Evolutionary conservation across 768 basidiomycete species (phyloP), one percentile per base, ranked within the genome.

Genomic region (Butyriboletus loyo): DNA sequence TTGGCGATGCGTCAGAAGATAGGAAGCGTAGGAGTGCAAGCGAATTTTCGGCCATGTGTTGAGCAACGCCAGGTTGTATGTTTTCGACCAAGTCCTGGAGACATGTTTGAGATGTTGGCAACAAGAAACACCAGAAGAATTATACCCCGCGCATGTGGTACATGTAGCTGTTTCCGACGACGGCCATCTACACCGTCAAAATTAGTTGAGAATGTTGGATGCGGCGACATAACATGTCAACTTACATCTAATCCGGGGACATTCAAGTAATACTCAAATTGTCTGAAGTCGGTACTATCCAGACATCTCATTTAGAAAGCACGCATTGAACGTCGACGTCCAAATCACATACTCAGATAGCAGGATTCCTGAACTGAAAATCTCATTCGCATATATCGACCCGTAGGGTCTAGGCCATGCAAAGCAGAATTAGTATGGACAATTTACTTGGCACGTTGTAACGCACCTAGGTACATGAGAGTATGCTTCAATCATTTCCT

Each of bases 401-500:
- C 92, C 96, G 50, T 87, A 89, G 0, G 96, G 95, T 59, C 89
- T 86, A 40, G 32, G 45, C 6, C 11, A 25, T n/a, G 21, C 9
- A 4, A 48, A 37, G 11, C 17, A 46, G 13, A 31, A 50, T 52
- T 25, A 40, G 39, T 14, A 36, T 38, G 9, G 3, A 24, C 7
- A 5, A 35, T 48, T 13, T 50, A 38, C 14, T 36, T 7, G 15
- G 6, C 2, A 25, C 3, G 31, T 31, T n/a, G 31, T 30, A 22
- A 55, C 66, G 40, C 53, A 84, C 89, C 87, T 77, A 3, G 93
- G 92, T 0, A 91, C 91, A 59, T 85, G 79, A 0, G 89, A 83
- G 64, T 94, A 95, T 0, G 92, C 94, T 43, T 87, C 78, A 6
- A 97, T 89, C 95, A 98, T 97, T 68, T 97, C 83, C 62, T 92